phyloP scores from a whole-genome alignment of 805 yeast species.

The Wickerhamomyces strasburgensis region DNA sequence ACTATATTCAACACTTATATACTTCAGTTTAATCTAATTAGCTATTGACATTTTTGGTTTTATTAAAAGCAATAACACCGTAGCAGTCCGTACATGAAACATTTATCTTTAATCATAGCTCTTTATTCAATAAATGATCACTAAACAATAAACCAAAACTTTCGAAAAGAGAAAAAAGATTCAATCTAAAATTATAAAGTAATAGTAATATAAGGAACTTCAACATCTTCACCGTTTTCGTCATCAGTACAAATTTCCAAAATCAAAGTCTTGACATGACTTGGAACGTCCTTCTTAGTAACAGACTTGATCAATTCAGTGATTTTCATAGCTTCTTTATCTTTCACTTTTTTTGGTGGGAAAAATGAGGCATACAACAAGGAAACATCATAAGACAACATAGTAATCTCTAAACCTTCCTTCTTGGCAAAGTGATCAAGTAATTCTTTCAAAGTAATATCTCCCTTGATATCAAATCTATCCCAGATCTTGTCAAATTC shows the following conservation, averaged over 20 bases:
- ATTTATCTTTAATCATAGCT: too few species aligned
- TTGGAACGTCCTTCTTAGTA: conserved; percentile 74
- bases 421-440: conserved; percentile 70
- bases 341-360: conserved; percentile 86
- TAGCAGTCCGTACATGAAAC: too few species aligned
- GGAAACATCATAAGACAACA: conserved; percentile 90
- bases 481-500: conserved; percentile 92
- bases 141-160: too few species aligned
- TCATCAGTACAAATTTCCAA: conserved; percentile 93
- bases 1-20: too few species aligned
- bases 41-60: too few species aligned
- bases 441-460: conserved; percentile 68
- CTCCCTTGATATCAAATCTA: conserved; percentile 77
- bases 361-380: conserved; percentile 88
- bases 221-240: conserved; percentile 89
- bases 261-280: conserved; percentile 70
- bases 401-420: conserved; percentile 82
- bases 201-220: conserved; percentile 81
- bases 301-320: conserved; percentile 79
- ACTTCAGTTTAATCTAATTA: too few species aligned
- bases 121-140: too few species aligned
- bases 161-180: too few species aligned
- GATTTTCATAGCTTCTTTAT: conserved; percentile 61
- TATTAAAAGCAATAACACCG: too few species aligned
- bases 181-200: conserved; percentile 31